phyloP scores from a whole-genome alignment of 208 protist genomes.

The Wallacemonas sp. region DNA sequence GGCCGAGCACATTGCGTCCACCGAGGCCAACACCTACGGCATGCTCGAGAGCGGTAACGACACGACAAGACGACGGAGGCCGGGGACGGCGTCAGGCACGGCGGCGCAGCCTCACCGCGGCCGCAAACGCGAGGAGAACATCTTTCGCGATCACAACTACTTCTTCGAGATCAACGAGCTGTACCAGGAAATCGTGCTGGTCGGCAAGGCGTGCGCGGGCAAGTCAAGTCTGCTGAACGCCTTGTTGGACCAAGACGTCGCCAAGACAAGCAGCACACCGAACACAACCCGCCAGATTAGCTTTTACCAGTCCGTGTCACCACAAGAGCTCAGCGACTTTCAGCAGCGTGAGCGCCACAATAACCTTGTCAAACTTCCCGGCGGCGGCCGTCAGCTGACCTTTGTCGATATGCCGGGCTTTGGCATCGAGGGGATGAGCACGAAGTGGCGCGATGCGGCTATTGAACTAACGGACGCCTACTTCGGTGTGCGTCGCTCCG shows the following conservation, averaged over 20 bases:
- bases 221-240: slow-evolving; percentile 90
- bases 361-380: slow-evolving; percentile 84
- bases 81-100: neutral
- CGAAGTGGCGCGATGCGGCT: slow-evolving; percentile 81
- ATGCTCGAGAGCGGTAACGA: slow-evolving; percentile 14
- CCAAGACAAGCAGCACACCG: slow-evolving; percentile 84
- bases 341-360: slow-evolving; percentile 65
- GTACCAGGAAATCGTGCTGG: slow-evolving; percentile 88
- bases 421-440: slow-evolving; percentile 89
- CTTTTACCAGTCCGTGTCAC: slow-evolving; percentile 88
- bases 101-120: slow-evolving; percentile 24
- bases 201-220: slow-evolving; percentile 77
- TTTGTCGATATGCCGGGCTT: slow-evolving; percentile 92
- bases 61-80: neutral
- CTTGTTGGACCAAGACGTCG: slow-evolving; percentile 71
- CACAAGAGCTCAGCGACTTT: slow-evolving; percentile 75
- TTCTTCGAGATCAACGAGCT: slow-evolving; percentile 92
- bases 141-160: slow-evolving; percentile 84
- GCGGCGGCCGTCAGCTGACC: slow-evolving; percentile 82
- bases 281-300: slow-evolving; percentile 83
- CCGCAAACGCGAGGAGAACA: slow-evolving; percentile 41
- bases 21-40: slow-evolving; percentile 4
- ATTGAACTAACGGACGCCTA: slow-evolving; percentile 88
- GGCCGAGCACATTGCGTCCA: slow-evolving; percentile 15
- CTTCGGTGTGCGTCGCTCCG: slow-evolving; percentile 87